Base-by-base conservation (phyloP, 73 alveolate genomes). In the Uronychia binucleata region DNA sequence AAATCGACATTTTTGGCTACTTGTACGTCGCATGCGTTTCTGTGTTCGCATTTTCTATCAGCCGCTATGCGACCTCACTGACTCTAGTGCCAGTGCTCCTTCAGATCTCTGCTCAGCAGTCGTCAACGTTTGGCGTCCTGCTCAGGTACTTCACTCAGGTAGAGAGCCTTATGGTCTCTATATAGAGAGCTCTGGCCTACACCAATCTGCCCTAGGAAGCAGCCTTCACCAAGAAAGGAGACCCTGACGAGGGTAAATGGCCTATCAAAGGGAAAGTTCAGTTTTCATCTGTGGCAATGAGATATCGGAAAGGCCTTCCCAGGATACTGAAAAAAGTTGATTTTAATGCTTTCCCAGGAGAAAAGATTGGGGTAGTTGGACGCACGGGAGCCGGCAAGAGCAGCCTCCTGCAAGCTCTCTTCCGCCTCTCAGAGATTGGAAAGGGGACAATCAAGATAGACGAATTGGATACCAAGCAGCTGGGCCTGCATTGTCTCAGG, bases 261-360 rank as follows among this genome's bases (percentile, higher is more conserved):
- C 67, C 67, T 46, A 11, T 19, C 5, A 46, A 30, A 67, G 82
- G 83, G 57, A 76, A n/a, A 19, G 31, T 82, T 76, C 59, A 83
- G 28, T 83, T 83, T 31, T 33, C n/a, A 19, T 31, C 35, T 34
- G 85, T 83, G 30, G 19, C 60, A 58, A 96, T 97, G 92, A 95
- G 94, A 93, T 97, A 97, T 88, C 79, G 98, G 13, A 92, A 91
- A 33, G 89, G 95, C 75, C 78, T 94, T n/a, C 83, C 88, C 26
- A 90, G 90, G 0, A 74, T 79, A 0, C 78, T 79, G 30, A 58
- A 79, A 26, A 58, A 57, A 14, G 28, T 79, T 0, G 28, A 34
- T 30, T 82, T 81, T 31, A 76, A 67, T 33, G 74, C 75, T n/a
- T 33, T 75, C 0, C 87, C 89, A 58, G 88, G 91, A 27, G 88